phyloP scores from a whole-genome alignment of 2,329 filamentous ascomycete species.

The Alternaria panax region DNA sequence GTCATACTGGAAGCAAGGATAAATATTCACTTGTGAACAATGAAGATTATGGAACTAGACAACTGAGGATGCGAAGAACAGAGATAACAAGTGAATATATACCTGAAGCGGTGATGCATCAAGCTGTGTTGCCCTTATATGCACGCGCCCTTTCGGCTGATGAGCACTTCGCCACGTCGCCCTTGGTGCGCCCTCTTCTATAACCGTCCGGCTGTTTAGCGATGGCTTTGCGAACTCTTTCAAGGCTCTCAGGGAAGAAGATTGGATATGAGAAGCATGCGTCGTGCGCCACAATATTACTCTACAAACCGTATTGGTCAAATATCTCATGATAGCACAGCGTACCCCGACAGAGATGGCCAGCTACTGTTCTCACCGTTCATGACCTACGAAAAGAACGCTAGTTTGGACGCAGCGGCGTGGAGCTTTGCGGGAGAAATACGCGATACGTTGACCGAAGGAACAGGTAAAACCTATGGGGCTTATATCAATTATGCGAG shows the following conservation, averaged over 20 bases:
- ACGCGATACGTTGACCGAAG: conserved; percentile 16
- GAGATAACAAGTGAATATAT: too few relatives aligned
- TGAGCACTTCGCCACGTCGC: too few relatives aligned
- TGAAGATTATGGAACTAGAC: too few relatives aligned
- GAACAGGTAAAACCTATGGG: conserved; percentile 12
- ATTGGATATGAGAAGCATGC: too few relatives aligned
- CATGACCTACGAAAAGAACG: conserved; percentile 24
- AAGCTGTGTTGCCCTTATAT: neutral
- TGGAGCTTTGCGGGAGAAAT: conserved; percentile 19
- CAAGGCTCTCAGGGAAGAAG: too few relatives aligned
- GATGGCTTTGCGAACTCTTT: too few relatives aligned
- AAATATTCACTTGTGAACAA: too few relatives aligned
- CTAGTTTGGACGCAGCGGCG: conserved; percentile 22
- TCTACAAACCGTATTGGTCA: conserved; percentile 21
- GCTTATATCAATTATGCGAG: conserved; percentile 48
- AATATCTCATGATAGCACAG: conserved; percentile 24
- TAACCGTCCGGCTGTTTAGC: too few relatives aligned
- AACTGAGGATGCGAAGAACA: too few relatives aligned
- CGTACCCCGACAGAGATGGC: conserved; percentile 26
- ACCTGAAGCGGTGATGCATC: neutral
- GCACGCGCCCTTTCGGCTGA: neutral
- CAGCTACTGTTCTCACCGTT: conserved; percentile 22
- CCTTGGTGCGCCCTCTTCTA: too few relatives aligned
- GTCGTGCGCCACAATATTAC: too few relatives aligned
- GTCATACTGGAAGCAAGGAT: too few relatives aligned